Conservation (phyloP, 441 rosid species). For the Rhodomyrtus psidioides region DNA sequence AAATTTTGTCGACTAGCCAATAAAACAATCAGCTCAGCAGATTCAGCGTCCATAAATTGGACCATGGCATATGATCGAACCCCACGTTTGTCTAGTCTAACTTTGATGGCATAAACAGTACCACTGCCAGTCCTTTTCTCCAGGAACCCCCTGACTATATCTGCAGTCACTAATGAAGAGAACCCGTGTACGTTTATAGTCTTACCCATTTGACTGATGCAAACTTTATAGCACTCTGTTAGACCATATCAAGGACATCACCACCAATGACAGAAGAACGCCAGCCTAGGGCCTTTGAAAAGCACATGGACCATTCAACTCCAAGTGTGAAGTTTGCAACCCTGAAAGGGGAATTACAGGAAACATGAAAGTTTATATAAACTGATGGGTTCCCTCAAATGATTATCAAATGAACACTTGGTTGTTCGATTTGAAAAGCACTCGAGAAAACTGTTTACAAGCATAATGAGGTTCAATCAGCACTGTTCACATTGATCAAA, state of each 20-base stretch:
- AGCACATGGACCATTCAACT: background rate
- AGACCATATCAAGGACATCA: background rate
- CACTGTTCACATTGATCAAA: background rate
- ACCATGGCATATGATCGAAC: constrained; percentile 46
- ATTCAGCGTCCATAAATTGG: constrained; percentile 36
- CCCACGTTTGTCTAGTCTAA: constrained; percentile 25
- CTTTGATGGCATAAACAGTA: constrained; percentile 46
- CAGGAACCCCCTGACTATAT: constrained; percentile 29
- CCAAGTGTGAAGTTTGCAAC: background rate
- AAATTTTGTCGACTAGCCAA: constrained; percentile 5
- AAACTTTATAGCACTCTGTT: constrained; percentile 4
- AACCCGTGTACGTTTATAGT: constrained; percentile 59
- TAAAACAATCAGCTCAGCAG: constrained; percentile 22
- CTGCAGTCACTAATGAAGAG: constrained; percentile 27
- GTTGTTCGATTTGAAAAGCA: background rate
- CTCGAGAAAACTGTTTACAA: background rate
- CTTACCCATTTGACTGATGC: constrained; percentile 43
- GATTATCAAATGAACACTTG: background rate
- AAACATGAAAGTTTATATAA: background rate
- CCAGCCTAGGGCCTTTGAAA: background rate
- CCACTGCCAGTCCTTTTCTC: constrained; percentile 36
- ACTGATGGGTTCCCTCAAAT: background rate
- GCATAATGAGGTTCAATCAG: background rate
- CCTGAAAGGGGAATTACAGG: background rate
- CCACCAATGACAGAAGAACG: background rate